Conservation (phyloP, 1,139 yeast species). For the Lodderomyces pseudojiufengensis region DNA sequence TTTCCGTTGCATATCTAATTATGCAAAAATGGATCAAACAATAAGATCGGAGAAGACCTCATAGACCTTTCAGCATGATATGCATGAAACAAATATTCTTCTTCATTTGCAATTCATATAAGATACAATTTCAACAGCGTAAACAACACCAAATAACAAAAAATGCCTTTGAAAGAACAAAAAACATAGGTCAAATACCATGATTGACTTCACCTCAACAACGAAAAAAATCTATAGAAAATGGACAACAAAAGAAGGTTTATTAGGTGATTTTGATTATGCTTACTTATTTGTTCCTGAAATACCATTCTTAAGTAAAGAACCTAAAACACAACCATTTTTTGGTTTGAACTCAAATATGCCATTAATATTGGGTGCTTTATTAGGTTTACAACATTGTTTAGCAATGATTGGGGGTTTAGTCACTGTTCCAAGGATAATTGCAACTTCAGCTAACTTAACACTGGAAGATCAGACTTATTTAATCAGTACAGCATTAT, state of each 20-base stretch:
- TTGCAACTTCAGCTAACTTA: slow-evolving; percentile 59
- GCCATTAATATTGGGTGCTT: slow-evolving; percentile 70
- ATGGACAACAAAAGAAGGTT: slow-evolving; percentile 68
- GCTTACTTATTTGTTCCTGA: slow-evolving; percentile 72
- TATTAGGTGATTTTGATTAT: slow-evolving; percentile 82
- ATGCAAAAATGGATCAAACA: too few relatives aligned
- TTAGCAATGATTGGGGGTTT: slow-evolving; percentile 90
- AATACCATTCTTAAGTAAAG: slow-evolving; percentile 58
- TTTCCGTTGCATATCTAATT: too few relatives aligned
- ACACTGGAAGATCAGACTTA: slow-evolving; percentile 51
- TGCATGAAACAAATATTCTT: too few relatives aligned
- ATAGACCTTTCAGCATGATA: too few relatives aligned
- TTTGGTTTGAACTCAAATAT: slow-evolving; percentile 74
- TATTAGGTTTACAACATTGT: slow-evolving; percentile 83
- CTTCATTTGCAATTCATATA: too few relatives aligned
- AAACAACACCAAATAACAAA: too few relatives aligned
- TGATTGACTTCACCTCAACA: slow-evolving; percentile 13
- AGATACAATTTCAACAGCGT: too few relatives aligned
- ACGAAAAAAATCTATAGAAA: slow-evolving; percentile 32
- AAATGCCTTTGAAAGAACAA: too few relatives aligned
- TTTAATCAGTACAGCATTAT: slow-evolving; percentile 72
- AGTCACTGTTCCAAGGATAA: slow-evolving; percentile 82
- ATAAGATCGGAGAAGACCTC: too few relatives aligned
- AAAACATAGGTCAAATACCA: too few relatives aligned
- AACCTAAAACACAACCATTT: slow-evolving; percentile 52